Percentiles rank a stretch among this genome's conserved stretches.
phyloP scores from a whole-genome alignment of 208 protist genomes.

The Leishmania tropica region DNA sequence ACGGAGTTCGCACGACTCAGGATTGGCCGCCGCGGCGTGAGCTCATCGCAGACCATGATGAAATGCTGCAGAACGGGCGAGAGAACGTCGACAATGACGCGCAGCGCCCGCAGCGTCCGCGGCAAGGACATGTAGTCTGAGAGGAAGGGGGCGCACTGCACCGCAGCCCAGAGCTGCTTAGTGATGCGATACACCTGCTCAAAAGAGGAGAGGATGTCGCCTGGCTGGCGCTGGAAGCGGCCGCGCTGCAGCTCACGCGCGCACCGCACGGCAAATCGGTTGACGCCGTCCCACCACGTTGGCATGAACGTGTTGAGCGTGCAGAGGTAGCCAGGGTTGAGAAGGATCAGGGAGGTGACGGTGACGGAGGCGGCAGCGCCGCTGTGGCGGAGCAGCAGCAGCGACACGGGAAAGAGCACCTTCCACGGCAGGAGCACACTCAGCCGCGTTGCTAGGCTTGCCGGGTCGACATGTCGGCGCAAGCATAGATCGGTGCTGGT shows the following conservation, averaged over 20 bases:
- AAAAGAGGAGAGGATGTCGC: slow-evolving; percentile 77
- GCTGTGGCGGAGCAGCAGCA: slow-evolving; percentile 65
- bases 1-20: slow-evolving; percentile 78
- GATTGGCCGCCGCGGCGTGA: slow-evolving; percentile 58
- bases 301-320: slow-evolving; percentile 42
- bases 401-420: slow-evolving; percentile 43
- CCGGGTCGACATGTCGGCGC: slow-evolving; percentile 38
- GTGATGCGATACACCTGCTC: slow-evolving; percentile 73
- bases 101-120: slow-evolving; percentile 58
- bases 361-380: slow-evolving; percentile 56
- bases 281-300: slow-evolving; percentile 62
- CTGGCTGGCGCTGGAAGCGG: slow-evolving; percentile 76
- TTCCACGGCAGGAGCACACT: slow-evolving; percentile 53
- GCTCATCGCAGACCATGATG: slow-evolving; percentile 67
- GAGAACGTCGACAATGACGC: slow-evolving; percentile 79
- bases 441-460: slow-evolving; percentile 41
- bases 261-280: slow-evolving; percentile 59
- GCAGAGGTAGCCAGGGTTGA: slow-evolving; percentile 66
- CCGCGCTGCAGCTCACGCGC: slow-evolving; percentile 68
- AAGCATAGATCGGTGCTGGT: slow-evolving; percentile 48
- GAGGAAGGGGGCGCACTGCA: slow-evolving; percentile 75
- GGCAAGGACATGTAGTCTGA: slow-evolving; percentile 68
- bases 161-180: slow-evolving; percentile 77
- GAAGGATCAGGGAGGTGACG: slow-evolving; percentile 60
- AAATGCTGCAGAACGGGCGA: slow-evolving; percentile 87